Evolutionary conservation across 1,284 basidiomycete species (phyloP), one percentile per base, ranked within the genome.

Genomic region (Rhodofomes roseus): DNA sequence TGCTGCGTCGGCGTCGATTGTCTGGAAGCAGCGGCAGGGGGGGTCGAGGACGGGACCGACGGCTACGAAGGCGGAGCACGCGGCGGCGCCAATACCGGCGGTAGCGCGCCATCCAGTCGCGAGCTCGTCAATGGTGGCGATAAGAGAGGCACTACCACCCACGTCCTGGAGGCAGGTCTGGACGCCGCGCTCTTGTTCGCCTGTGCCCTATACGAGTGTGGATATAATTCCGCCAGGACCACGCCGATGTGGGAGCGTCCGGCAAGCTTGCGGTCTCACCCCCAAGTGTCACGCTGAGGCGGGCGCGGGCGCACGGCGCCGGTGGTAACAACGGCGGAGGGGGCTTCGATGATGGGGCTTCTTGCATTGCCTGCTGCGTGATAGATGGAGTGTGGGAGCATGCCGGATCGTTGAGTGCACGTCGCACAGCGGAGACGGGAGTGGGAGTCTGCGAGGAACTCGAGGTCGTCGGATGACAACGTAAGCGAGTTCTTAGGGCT

Each of bases 391-490:
- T 40, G 6, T 46, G 37, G 27, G 54, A 43, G 2, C 25, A 14
- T 22, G 43, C 27, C 25, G 41, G 18, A 8, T 25, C 41, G 41
- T 29, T 36, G 9, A 37, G 34, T 2, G 50, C 20, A 48, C 25
- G 20, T 31, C 43, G 41, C 37, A 34, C 37, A 22, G 36, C 20
- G n/a, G 55, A 36, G 6, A 56, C 27, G 1, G 62, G 63, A 6
- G 63, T 63, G 9, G 56, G 60, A n/a, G 63, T 91, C 89, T 11
- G 84, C 81, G 20, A 92, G 77, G 65, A 88, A 90, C 64, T 90
- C 87, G 25, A 92, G 74, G 68, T 92, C 89, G 60, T 89, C 83
- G 2, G 82, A 77, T 7, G 89, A 89, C 22, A 91, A 76, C 4
- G 86, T 81, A 44, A 91, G 70, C 12, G 85, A 82, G 52, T 74